Conservation (phyloP, 257 asterid genomes). For the Nyctanthes arbortristis region DNA sequence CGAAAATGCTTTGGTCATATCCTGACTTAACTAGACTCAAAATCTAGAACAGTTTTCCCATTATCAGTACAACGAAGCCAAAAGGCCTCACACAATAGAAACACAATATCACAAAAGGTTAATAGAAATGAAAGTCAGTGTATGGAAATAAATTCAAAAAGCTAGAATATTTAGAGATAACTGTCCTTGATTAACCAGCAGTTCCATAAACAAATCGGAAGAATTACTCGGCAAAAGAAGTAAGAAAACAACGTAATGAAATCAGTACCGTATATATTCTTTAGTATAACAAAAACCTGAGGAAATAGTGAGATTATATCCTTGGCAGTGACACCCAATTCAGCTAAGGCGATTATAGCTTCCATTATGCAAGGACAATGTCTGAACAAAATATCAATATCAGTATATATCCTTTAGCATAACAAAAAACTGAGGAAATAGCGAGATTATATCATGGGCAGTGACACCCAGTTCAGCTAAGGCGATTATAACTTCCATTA, state of each 20-base stretch:
- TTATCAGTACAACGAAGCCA: conserved; percentile 13
- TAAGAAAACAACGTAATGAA: conserved; percentile 7
- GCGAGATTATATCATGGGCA: conserved; percentile 72
- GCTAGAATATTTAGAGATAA: too few species aligned
- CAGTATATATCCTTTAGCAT: too few species aligned
- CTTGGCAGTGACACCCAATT: conserved; percentile 78
- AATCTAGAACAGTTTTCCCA: conserved; percentile 10
- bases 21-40: conserved; percentile 7
- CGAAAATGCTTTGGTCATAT: neutral
- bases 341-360: conserved; percentile 91
- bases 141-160: too few species aligned
- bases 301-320: conserved; percentile 80
- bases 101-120: conserved; percentile 8
- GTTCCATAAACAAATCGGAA: conserved; percentile 19
- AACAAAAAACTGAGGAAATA: conserved; percentile 93
- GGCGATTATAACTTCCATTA: conserved; percentile 83
- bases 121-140: conserved; percentile 15
- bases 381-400: too few species aligned
- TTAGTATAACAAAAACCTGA: conserved; percentile 47
- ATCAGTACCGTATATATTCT: conserved; percentile 2
- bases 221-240: conserved; percentile 8
- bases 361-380: conserved; percentile 81
- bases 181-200: conserved; percentile 6
- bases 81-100: conserved; percentile 5
- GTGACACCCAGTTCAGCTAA: conserved; percentile 90